Base-by-base conservation (phyloP, 106 monocot genomes). In the Narthecium ossifragum region DNA sequence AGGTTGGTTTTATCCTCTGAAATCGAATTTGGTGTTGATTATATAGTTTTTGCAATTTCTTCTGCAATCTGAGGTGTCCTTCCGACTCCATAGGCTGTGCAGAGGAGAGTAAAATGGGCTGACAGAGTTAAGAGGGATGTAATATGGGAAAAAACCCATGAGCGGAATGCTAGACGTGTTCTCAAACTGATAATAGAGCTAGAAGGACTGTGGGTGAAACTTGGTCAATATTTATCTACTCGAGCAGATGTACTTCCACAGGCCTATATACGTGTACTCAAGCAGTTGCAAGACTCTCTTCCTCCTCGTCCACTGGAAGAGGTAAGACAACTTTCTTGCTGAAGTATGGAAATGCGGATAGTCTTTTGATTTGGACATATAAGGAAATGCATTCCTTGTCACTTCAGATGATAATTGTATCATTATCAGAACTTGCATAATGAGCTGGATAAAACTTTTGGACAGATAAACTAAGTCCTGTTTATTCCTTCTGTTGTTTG, bases 201-300 rank as follows among this genome's bases (percentile, higher is more conserved):
- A 65, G 84, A 98, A 73, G 98, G 98, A 27, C 67, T 98, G 55
- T 98, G 98, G 98, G 98, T 98, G 29, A 98, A 98, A 47, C 73
- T 98, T 46, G 98, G 98, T 7, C 98, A 98, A 27, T 98, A 98
- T 67, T 64, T 98, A 53, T 98, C 98, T 15, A 98, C 91, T 22
- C 63, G 91, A 63, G 98, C 98, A 22, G 91, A 98, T 78, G 91
- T 98, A 14, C 84, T 98, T 67, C 98, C 91, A 51, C 68, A 76
- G 68, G 86, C 86, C 34, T 98, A 98, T 67, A 88, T 85, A 63
- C 31, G 13, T 60, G 75, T 79, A 25, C 81, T 98, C 55, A 91
- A 41, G 66, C 90, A 88, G 62, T 63, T 98, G 70, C 98, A 98
- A 50, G 98, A 98, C 64, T 98, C 98, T 51, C 87, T 98, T 55